A percentile compares a stretch with the other conserved stretches of the same genome.
phyloP scores from a whole-genome alignment of 2,329 filamentous ascomycete species.

The Curvularia eragrostidis region DNA sequence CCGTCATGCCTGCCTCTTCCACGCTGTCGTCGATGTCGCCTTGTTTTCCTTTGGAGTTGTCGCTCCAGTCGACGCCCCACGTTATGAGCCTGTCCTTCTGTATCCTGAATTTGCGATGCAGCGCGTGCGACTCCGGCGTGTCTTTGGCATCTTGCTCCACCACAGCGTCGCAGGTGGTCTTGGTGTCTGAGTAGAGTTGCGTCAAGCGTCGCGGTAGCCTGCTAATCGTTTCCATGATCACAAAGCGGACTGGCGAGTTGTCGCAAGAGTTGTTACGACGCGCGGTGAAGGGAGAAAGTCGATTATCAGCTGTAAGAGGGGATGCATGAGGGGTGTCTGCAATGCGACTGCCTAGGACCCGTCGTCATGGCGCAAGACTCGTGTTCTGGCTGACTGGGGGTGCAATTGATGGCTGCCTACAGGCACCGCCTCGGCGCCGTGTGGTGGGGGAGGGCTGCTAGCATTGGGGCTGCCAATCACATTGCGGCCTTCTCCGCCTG shows the following conservation, averaged over 20 bases:
- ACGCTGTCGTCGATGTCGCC: constrained; percentile 76
- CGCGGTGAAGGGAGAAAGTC: constrained; percentile 12
- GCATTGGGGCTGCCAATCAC: constrained; percentile 14
- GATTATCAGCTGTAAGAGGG: constrained; percentile 16
- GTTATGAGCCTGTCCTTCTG: constrained; percentile 80
- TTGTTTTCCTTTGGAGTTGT: constrained; percentile 64
- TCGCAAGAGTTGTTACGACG: constrained; percentile 12
- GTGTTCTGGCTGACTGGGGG: constrained; percentile 31
- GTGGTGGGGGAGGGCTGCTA: constrained; percentile 7
- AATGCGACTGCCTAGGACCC: constrained; percentile 38
- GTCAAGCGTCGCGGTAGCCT: constrained; percentile 52
- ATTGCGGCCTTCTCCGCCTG: constrained; percentile 12
- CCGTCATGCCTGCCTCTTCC: constrained; percentile 71
- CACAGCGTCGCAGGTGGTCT: constrained; percentile 77
- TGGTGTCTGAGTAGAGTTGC: constrained; percentile 79
- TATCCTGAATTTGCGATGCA: constrained; percentile 79
- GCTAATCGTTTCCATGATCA: constrained; percentile 47
- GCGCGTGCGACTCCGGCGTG: constrained; percentile 71
- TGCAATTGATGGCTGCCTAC: constrained; percentile 44
- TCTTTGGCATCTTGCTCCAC: constrained; percentile 64
- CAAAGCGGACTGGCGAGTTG: constrained; percentile 1
- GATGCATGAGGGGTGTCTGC: constrained; percentile 29
- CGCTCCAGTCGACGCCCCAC: constrained; percentile 84
- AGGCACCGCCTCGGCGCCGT: constrained; percentile 23
- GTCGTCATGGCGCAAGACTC: constrained; percentile 34